Conservation (phyloP, 345 rosid species). For the Pistacia vera region DNA sequence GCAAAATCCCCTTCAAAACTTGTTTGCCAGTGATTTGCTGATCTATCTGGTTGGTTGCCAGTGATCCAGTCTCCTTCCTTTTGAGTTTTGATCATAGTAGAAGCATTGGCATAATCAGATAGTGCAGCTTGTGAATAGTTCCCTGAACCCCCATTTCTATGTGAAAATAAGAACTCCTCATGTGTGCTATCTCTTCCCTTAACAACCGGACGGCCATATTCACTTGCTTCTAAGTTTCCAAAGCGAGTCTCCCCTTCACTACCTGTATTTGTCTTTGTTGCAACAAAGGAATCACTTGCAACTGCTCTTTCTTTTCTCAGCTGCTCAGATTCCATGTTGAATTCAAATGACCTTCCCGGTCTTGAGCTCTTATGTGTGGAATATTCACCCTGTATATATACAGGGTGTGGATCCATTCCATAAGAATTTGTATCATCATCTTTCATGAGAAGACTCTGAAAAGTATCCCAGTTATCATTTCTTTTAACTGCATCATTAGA, state of each 20-base stretch:
- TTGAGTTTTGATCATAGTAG: constrained; percentile 51
- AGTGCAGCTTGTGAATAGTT: constrained; percentile 29
- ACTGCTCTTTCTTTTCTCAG: constrained; percentile 41
- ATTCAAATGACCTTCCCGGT: constrained; percentile 29
- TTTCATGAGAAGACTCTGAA: constrained; percentile 78
- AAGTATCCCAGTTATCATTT: constrained; percentile 79
- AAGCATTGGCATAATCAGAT: constrained; percentile 44
- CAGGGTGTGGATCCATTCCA: constrained; percentile 33
- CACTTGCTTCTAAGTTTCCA: constrained; percentile 47
- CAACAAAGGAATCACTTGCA: constrained; percentile 63
- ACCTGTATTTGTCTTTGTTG: constrained; percentile 38
- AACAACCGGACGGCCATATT: constrained; percentile 34
- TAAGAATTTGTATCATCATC: constrained; percentile 50
- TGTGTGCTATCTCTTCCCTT: constrained; percentile 46
- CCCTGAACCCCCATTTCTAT: constrained; percentile 37
- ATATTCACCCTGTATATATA: constrained; percentile 36
- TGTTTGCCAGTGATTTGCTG: constrained; percentile 38
- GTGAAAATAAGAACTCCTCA: constrained; percentile 57
- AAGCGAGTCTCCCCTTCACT: constrained; percentile 38
- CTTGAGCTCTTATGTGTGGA: constrained; percentile 31
- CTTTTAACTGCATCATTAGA: constrained; percentile 26
- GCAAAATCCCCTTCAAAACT: constrained; percentile 46
- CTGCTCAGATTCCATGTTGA: constrained; percentile 44
- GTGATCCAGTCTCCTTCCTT: constrained; percentile 77
- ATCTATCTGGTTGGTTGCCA: constrained; percentile 39